Evolutionary conservation across 345 rosid species (phyloP), one percentile per base, ranked within the genome.

Genomic region (Sonneratia alba): DNA sequence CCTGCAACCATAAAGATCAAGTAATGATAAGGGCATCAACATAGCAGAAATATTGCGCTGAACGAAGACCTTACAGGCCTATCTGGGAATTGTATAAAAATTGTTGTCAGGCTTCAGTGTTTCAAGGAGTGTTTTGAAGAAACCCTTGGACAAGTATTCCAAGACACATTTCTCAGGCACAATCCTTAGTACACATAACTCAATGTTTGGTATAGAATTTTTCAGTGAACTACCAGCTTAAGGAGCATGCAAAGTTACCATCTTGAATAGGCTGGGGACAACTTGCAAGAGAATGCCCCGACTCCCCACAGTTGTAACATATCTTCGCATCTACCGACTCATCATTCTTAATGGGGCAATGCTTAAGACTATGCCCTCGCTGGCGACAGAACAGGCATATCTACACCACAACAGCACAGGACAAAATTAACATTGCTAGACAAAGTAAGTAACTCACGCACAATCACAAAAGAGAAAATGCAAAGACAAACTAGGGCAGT

Each of bases 271-370:
- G 97, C 55, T 73, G 80, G 45, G 93, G 83, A 71, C 99, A 95
- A 13, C 81, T 82, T 16, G 90, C 76, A 61, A 95, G 96, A 0
- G 97, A 87, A 84, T 95, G 97, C n/a, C 92, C 87, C 47, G 75
- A 70, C 74, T 85, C 87, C 16, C 99, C 97, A 24, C 99, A 95
- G 75, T 90, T 95, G 77, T 95, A 92, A 76, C 99, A 92, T 72
- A 84, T 48, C 83, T 85, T 95, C 74, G 79, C 77, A 49, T 84
- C 90, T 36, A 71, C 53, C 63, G 81, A 82, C 72, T 85, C 89
- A 4, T 86, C 90, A 18, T 68, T 79, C 81, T 90, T 90, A 55
- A 78, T 78, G 4, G 93, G 93, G 64, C 99, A 95, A 77, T 82
- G 85, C 82, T 85, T 90, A 27, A 95, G 87, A 82, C 92, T 91